phyloP scores from a whole-genome alignment of 441 rosid species.

The Gossypium gossypioides region DNA sequence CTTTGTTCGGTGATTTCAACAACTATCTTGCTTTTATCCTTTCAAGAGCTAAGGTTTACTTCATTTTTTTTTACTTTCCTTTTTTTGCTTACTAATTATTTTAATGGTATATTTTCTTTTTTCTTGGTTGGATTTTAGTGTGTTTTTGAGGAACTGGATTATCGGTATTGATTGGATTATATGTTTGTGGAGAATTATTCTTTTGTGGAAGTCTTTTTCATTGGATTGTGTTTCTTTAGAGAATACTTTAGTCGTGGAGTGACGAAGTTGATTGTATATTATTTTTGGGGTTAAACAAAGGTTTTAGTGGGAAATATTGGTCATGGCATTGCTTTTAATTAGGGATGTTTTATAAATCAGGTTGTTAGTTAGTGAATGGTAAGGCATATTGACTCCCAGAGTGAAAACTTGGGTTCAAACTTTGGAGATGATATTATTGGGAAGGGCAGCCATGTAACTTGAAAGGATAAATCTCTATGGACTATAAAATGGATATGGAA shows the following conservation, averaged over 20 bases:
- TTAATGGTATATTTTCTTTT: background rate
- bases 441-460: too few relatives aligned
- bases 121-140: background rate
- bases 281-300: background rate
- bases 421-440: too few relatives aligned
- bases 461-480: too few relatives aligned
- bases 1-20: constrained; percentile 88
- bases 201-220: background rate
- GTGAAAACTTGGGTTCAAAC: too few relatives aligned
- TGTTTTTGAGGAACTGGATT: background rate
- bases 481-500: too few relatives aligned
- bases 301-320: background rate
- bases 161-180: background rate
- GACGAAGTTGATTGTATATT: background rate
- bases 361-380: background rate
- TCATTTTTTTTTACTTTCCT: background rate
- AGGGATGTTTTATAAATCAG: background rate
- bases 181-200: background rate
- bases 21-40: constrained; percentile 88
- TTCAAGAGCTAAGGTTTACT: constrained; percentile 66
- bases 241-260: background rate
- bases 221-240: background rate
- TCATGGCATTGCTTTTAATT: background rate
- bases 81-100: background rate
- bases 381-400: too few relatives aligned